Percentiles rank a stretch among this genome's conserved stretches.
Evolutionary conservation across 345 rosid species (phyloP).

Genomic region (Mercurialis annua): DNA sequence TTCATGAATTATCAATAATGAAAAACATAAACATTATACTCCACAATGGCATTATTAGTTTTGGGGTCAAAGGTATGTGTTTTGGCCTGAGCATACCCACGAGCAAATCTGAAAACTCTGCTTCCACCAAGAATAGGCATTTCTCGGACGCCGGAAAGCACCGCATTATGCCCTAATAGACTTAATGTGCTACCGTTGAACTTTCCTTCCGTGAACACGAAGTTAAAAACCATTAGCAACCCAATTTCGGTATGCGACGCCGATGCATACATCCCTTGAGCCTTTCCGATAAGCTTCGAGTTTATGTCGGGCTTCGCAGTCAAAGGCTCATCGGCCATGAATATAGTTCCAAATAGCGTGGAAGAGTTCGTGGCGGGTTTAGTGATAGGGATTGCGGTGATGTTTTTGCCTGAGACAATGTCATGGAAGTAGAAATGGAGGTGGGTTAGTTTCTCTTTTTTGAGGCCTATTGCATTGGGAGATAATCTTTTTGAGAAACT

Average conservation of each 20-base stretch:
- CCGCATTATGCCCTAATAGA: slow-evolving; percentile 19
- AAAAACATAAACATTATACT: slow-evolving; percentile 24
- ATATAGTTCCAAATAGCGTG: not conserved
- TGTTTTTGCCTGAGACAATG: slow-evolving; percentile 22
- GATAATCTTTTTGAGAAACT: not conserved
- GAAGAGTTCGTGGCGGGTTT: slow-evolving; percentile 11
- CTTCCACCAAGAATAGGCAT: slow-evolving; percentile 32
- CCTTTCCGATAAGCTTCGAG: slow-evolving; percentile 30
- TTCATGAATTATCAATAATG: slow-evolving; percentile 13
- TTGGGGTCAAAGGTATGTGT: slow-evolving; percentile 6
- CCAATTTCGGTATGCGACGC: slow-evolving; percentile 16
- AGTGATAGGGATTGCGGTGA: slow-evolving; percentile 26
- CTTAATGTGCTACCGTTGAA: slow-evolving; percentile 33
- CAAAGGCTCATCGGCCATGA: slow-evolving; percentile 23
- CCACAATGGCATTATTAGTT: slow-evolving; percentile 8
- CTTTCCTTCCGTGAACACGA: slow-evolving; percentile 23
- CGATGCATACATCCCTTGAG: slow-evolving; percentile 22
- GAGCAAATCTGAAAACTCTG: slow-evolving; percentile 24
- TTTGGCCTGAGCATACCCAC: slow-evolving; percentile 23
- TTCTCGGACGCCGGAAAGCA: slow-evolving; percentile 17
- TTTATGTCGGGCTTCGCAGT: slow-evolving; percentile 17
- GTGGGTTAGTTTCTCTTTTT: slow-evolving; percentile 36
- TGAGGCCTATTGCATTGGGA: slow-evolving; percentile 1
- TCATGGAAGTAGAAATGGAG: slow-evolving; percentile 42
- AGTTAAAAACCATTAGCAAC: slow-evolving; percentile 18